Base-by-base conservation (phyloP, 768 basidiomycete genomes). In the Calocybe gangraenosa region DNA sequence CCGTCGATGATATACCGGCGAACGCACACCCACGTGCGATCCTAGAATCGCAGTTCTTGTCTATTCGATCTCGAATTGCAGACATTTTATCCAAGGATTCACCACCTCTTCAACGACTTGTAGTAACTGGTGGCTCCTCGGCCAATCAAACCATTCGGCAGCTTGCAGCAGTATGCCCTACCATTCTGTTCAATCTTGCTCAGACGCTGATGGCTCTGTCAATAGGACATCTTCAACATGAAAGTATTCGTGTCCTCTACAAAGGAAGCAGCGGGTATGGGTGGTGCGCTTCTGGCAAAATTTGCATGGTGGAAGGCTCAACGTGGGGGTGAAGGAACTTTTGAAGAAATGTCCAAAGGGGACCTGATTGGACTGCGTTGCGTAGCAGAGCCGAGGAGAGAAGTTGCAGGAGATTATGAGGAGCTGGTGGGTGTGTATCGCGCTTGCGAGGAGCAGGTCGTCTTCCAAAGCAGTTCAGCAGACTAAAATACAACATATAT, bases 21-120 rank as follows among this genome's bases (percentile, higher is more conserved):
- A 50, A 61, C 13, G 68, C 75, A 1, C 83, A 89, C 56, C 77
- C 87, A 14, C 81, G 87, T 20, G 83, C 85, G 13, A 84, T 93
- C 48, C 67, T 93, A 47, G 88, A 92, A 61, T 87, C 87, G 0
- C 91, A 93, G 58, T 79, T 94, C 56, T 68, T 93, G 44, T 87
- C 86, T 17, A 90, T 92, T 64, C 74, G 78, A 40, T 79, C 82
- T 14, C 77, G 89, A 36, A 77, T 91, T 22, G 68, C 71, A 3
- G 79, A 76, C 7, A 87, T 92, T 55, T 67, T 90, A 6, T 81
- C 84, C 0, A 63, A 71, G 10, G 65, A 77, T 51, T 69, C 78
- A 1, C 75, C 72, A 14, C 70, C 60, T 25, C 67, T 90, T 35
- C 77, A 75, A 33, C 73, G 87, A 23, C 75, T 92, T 35, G 80